Base-by-base conservation (phyloP, 2,329 filamentous ascomycete genomes). In the Cordyceps sp. region DNA sequence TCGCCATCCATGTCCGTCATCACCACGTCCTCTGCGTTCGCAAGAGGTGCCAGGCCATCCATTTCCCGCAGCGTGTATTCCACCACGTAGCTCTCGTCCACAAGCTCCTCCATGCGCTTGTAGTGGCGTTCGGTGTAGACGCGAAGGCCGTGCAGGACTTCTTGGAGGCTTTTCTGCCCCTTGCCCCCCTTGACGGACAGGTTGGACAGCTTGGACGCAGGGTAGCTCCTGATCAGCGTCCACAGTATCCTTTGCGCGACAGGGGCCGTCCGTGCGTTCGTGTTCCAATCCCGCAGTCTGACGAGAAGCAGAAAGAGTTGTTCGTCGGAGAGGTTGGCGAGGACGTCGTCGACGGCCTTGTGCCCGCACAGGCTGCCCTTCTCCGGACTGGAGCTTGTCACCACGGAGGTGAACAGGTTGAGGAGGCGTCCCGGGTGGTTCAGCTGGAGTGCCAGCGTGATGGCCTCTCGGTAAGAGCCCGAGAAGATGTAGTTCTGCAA, bases 41-140 rank as follows among this genome's bases (percentile, higher is more conserved):
- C 37, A 28, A 55, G 45, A 7, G 67, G 65, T 26, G 62, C 63
- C 38, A 78, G 65, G 50, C 66, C 79, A 48, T 93, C 85, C 86
- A 96, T 96, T 59, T 93, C 82, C 46, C 77, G 70, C 39, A 96
- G 61, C 39, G 88, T 92, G 66, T 92, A 96, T 55, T 93, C 84
- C 26, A 96, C 71, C 45, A 98, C 57, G 56, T 86, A 96, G 49
- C 86, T 93, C 61, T 96, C 90, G 50, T 96, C 88, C 26, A 86
- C 73, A 44, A 94, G 59, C 47, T 93, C 88, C 51, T 93, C 86
- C 43, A 90, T 69, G 33, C 88, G 69, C 53, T 78, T 79, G 54
- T 93, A 94, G 53, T 98, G 90, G 41, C 86, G 70, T 55, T 96
- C 85, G 0, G 86, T 93, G 51, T 98, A 96, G 13, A 79, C 81